Evolutionary conservation across 345 rosid genomes (phyloP), one percentile per base, ranked within the genome.

Genomic region (Euphorbia peplus): DNA sequence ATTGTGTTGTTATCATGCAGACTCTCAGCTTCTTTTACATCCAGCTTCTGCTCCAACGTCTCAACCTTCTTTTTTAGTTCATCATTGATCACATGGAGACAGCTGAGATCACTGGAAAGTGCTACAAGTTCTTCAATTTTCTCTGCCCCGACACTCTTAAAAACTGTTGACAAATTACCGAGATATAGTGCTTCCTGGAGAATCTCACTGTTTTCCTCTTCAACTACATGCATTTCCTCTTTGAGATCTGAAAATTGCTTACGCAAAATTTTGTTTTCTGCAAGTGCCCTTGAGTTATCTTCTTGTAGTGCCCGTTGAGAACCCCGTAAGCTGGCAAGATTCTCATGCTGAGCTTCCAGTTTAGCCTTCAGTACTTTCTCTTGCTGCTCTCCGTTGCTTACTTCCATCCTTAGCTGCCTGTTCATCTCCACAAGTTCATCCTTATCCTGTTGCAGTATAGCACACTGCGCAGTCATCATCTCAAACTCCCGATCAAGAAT

Each of bases 381-480:
- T 63, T 30, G 78, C 68, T 79, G 78, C 67, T 80, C 81, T 64
- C 76, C 83, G 39, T 73, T 59, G 19, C 72, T 76, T 75, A 84
- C 69, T 57, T 83, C 88, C 75, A 81, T 73, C 73, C 75, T 82
- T 75, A 93, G 79, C 78, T 80, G 79, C 67, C 68, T 68, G 78
- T 86, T 89, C 81, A 78, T 79, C 78, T 85, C 88, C 42, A 74
- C 61, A 56, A 91, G 95, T 77, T 88, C 88, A 15, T 58, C 69
- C 71, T 69, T 84, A 47, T 83, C 87, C 60, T 78, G 83, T 65
- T 82, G 72, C 74, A 87, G 76, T 80, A 80, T 56, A 39, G 50
- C 71, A 60, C 66, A 70, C 52, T 71, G 81, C 64, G 80, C 75
- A 3, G 66, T 42, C 66, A 60, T 67, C 65, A 65, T 77, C 64